Base-by-base conservation (phyloP, 2,329 filamentous ascomycete genomes). In the Colletotrichum ledebouriae region DNA sequence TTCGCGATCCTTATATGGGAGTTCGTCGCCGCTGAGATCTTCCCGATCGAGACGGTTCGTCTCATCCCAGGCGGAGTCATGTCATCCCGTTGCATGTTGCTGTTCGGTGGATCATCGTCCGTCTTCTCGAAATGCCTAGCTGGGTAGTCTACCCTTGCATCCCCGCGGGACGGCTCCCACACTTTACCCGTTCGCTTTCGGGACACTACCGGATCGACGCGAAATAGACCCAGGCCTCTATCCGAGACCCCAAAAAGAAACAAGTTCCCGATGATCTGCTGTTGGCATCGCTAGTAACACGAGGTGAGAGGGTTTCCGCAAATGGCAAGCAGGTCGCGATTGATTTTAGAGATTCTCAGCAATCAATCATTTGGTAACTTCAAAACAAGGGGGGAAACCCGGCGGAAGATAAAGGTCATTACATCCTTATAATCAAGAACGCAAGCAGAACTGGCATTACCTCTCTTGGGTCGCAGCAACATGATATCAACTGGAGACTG, bases 101-200 rank as follows among this genome's bases (percentile, higher is more conserved):
- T 3, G 0, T 22, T 63, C 64, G 64, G 64, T 1, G 39, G 64
- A 25, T 53, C 47, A 49, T 34, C 52, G 52, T 67, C 64, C 64
- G 64, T 29, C 37, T 12, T 44, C 53, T 57, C n/a, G 3, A 58
- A 63, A 46, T 11, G 46, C 6, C 10, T 46, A 17, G 1, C 17
- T 17, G 17, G 17, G 17, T 1, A 63, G 53, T 5, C 13, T 25
- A 37, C 50, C 42, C 3, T 15, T 17, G 25, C 10, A 25, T 37
- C n/a, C 17, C 15, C 49, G 57, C 49, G 58, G 42, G 50, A 22
- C 22, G 22, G 22, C 22, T 22, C 2, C 22, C 53, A 33, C 47
- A 25, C 41, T 33, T 56, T 61, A n/a, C 64, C 64, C n/a, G 11
- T 17, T 63, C 52, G 39, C 12, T 52, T 53, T 63, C 52, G 52